Base-by-base conservation (phyloP, 257 asterid species). In the Jacaranda mimosifolia region DNA sequence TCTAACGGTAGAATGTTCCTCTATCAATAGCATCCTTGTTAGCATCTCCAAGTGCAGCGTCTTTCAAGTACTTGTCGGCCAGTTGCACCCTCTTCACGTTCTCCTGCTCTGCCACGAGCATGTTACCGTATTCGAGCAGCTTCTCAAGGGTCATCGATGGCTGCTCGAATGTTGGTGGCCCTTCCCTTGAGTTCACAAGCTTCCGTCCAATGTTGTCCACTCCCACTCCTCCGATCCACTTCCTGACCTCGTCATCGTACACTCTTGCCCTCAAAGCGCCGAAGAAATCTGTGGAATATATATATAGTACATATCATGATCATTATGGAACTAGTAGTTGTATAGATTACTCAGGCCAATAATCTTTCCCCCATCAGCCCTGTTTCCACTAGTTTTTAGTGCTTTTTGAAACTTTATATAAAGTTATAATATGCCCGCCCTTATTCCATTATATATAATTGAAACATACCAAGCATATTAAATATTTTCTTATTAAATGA, bases 211-310 rank as follows among this genome's bases (percentile, higher is more conserved):
- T 70, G 84, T 63, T 79, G 35, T 88, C 86, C 12, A 89, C 87
- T 63, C 93, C 93, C 1, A 89, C 87, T 4, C 65, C 73, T 3
- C 42, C 51, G 3, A 85, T 79, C 93, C 93, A 89, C 58, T 80
- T 76, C 57, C 91, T 69, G 53, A 89, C 93, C 49, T 83, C 86
- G 57, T 86, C 93, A 13, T 89, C 93, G 68, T 89, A 89, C 53
- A 89, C 93, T 66, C 93, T 35, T 0, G 93, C 91, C 86, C 93
- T 86, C 82, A 89, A 40, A 0, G 93, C 93, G 14, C 93, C 93
- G 70, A 89, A 89, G 89, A 89, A 86, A 70, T 89, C 92, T 88
- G 79, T 53, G 51, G 49, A 26, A 26, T 26, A 26, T 26, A 26
- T 26, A 26, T 26, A 26, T 2, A 26, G 32, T 26, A 26, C 32